These are phyloP conservation scores for Alopecurus myosuroides DNA, from an alignment of 176 grass and related monocot species.

Conservation along the genomic window DNA sequence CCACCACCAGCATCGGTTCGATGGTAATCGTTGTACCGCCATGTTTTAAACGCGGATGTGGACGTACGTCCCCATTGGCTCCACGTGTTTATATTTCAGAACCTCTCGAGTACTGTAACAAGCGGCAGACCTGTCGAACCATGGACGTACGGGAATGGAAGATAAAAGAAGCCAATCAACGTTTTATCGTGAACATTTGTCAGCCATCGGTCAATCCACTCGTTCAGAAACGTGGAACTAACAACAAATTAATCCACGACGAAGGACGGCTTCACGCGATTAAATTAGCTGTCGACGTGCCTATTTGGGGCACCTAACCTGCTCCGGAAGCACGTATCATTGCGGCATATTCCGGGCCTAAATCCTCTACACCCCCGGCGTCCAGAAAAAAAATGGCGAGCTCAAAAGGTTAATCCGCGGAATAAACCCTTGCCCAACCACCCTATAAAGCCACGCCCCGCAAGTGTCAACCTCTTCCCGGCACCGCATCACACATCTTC, in stretches of 20 bases:
- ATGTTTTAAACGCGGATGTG: background rate
- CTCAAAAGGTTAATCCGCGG: conserved; percentile 10
- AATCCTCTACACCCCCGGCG: background rate
- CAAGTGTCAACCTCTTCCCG: background rate
- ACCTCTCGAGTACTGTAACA: background rate
- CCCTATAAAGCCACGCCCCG: conserved; percentile 22
- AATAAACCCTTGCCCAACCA: conserved; percentile 40
- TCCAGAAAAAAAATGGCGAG: background rate
- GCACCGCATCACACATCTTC: background rate
- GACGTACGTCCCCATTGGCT: fast-evolving
- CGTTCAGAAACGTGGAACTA: background rate
- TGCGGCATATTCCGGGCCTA: conserved; percentile 33
- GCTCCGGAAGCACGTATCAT: background rate
- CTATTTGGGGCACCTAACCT: background rate
- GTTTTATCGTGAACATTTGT: background rate
- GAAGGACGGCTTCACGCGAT: background rate
- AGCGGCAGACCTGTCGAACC: background rate
- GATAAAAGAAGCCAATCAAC: background rate
- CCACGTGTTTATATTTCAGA: background rate
- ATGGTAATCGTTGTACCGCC: background rate
- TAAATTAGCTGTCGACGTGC: background rate
- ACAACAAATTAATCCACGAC: background rate
- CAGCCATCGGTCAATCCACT: background rate
- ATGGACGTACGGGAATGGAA: background rate
- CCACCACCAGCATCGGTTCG: too few species aligned